Percentiles rank a stretch among this genome's conserved stretches.
These are phyloP conservation scores for Corylus americana DNA, from an alignment of 306 rosid genomes.

Conservation along the genomic window DNA sequence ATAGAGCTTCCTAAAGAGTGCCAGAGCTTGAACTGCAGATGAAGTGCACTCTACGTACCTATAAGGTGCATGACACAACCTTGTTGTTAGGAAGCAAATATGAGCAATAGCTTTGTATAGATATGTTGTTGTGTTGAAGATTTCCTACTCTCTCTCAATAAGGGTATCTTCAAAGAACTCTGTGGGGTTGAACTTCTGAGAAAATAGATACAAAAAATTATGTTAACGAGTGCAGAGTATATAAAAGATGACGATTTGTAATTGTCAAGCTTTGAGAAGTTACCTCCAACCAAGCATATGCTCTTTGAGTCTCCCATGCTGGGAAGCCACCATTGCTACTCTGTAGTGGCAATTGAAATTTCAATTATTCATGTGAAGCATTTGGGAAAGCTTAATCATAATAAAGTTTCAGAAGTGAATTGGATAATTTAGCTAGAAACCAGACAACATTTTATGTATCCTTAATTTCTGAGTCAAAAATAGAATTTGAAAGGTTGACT, in stretches of 20 bases:
- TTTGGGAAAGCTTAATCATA: neutral
- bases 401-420: neutral
- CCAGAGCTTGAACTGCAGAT: conserved; percentile 52
- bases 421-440: no score
- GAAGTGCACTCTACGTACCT: conserved; percentile 69
- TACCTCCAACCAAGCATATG: conserved; percentile 35
- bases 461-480: neutral
- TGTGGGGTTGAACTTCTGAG: conserved; percentile 62
- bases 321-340: conserved; percentile 59
- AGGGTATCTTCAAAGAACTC: no score
- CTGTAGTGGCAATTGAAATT: conserved; percentile 18
- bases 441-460: no score
- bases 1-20: conserved; percentile 55
- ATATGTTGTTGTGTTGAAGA: neutral
- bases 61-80: neutral
- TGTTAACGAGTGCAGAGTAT: no score
- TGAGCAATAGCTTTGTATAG: neutral
- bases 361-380: neutral
- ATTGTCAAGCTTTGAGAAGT: neutral
- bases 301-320: conserved; percentile 66
- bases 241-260: neutral
- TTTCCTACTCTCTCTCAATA: no score
- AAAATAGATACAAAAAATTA: neutral
- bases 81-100: neutral
- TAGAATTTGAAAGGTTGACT: neutral